A percentile compares a stretch with the other conserved stretches of the same genome.
Evolutionary conservation across 2,329 filamentous ascomycete species (phyloP).

Genomic region (Beauveria varroae): DNA sequence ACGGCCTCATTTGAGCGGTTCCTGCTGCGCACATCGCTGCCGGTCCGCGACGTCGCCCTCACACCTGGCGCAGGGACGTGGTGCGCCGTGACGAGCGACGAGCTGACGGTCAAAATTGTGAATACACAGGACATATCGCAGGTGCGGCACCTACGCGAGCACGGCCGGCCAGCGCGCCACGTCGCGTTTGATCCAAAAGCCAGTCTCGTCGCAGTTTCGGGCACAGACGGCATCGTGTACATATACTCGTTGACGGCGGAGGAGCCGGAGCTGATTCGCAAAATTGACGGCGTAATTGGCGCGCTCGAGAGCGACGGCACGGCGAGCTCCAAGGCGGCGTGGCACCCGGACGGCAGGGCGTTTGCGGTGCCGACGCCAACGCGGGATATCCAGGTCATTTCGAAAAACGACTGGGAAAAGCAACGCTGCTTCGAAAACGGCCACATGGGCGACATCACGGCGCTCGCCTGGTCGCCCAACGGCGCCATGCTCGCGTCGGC

Average conservation of each 20-base stretch:
- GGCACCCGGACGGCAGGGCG: constrained; percentile 91
- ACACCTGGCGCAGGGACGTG: constrained; percentile 62
- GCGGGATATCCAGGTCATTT: constrained; percentile 77
- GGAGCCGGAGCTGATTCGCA: constrained; percentile 72
- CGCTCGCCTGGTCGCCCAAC: constrained; percentile 89
- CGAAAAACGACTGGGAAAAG: constrained; percentile 82
- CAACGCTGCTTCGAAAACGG: constrained; percentile 72
- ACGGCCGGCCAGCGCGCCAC: constrained; percentile 82
- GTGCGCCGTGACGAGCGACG: constrained; percentile 95
- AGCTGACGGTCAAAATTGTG: constrained; percentile 84
- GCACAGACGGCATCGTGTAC: constrained; percentile 83
- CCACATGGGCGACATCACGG: constrained; percentile 78
- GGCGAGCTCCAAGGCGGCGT: constrained; percentile 64
- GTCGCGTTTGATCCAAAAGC: constrained; percentile 80
- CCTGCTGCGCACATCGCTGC: constrained; percentile 74
- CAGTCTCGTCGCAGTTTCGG: constrained; percentile 68
- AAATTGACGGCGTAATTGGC: constrained; percentile 79
- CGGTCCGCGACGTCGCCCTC: constrained; percentile 77
- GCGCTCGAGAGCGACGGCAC: constrained; percentile 67
- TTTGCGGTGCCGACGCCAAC: constrained; percentile 81
- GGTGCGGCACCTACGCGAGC: constrained; percentile 73
- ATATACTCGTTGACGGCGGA: constrained; percentile 76
- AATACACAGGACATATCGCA: constrained; percentile 69
- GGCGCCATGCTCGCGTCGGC: constrained; percentile 75
- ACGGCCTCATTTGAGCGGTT: constrained; percentile 71